Percentiles rank a stretch among this genome's conserved stretches.
Conservation (phyloP, 805 yeast species). For the Maudiozyma barnettii region DNA sequence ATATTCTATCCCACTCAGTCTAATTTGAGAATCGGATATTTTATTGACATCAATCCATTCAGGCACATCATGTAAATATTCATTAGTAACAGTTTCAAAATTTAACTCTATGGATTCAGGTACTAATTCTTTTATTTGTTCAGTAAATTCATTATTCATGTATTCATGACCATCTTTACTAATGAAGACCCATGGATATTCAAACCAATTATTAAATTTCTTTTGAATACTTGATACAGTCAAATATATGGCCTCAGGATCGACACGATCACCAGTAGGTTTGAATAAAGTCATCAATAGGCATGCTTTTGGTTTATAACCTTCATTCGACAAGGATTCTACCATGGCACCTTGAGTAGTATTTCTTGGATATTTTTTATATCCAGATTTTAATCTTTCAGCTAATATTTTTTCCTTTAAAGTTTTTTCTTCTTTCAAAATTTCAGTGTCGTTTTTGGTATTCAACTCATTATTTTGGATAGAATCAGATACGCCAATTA, state of each 20-base stretch:
- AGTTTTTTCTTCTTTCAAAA: neutral
- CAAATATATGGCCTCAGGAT: slow-evolving; percentile 42
- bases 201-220: slow-evolving; percentile 61
- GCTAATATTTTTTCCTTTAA: neutral
- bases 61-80: slow-evolving; percentile 59
- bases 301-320: slow-evolving; percentile 22
- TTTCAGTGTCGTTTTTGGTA: neutral
- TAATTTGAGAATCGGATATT: slow-evolving; percentile 50
- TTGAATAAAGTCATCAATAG: slow-evolving; percentile 43
- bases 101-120: slow-evolving; percentile 10
- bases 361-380: neutral
- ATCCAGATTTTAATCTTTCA: neutral
- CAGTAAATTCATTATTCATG: slow-evolving; percentile 52
- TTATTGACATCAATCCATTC: slow-evolving; percentile 61
- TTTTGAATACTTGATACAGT: slow-evolving; percentile 68
- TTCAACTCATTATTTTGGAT: neutral
- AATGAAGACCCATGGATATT: slow-evolving; percentile 88
- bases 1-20: slow-evolving; percentile 52
- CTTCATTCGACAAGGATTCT: slow-evolving; percentile 6
- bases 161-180: slow-evolving; percentile 59
- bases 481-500: neutral
- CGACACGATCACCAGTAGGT: slow-evolving; percentile 40
- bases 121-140: slow-evolving; percentile 36
- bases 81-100: neutral
- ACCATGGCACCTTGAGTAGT: slow-evolving; percentile 2